Conservation (phyloP, 768 basidiomycete species). For the Lactarius evosmus region DNA sequence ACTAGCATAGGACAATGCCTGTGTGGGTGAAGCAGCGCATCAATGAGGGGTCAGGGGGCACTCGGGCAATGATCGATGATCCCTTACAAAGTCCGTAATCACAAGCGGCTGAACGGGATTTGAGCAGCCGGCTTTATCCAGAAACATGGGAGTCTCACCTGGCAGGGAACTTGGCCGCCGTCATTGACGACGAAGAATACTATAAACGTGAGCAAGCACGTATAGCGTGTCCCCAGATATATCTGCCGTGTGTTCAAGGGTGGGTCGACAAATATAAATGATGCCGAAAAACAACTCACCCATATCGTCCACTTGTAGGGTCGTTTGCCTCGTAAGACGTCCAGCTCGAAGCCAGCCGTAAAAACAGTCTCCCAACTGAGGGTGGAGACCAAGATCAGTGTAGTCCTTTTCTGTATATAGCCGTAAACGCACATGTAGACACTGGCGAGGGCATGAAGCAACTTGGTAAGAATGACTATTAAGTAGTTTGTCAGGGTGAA, state of each 20-base stretch:
- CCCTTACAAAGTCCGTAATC: neutral
- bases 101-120: neutral
- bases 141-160: neutral
- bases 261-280: neutral
- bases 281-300: neutral
- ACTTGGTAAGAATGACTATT: neutral
- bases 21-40: neutral
- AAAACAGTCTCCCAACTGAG: neutral
- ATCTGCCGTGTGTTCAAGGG: neutral
- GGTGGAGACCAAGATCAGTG: neutral
- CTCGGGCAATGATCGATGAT: neutral
- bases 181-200: neutral
- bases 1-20: neutral
- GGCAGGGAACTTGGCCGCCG: neutral
- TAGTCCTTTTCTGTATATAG: neutral
- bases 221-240: constrained; percentile 6
- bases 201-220: neutral
- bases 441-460: neutral
- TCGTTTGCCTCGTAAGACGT: constrained; percentile 8
- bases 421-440: neutral
- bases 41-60: neutral
- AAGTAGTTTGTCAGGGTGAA: neutral
- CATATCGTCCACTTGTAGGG: constrained; percentile 8
- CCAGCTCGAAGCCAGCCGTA: neutral
- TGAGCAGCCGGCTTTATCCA: no score